phyloP scores from a whole-genome alignment of 2,329 filamentous ascomycete genomes.

The Plenodomus lindquistii region DNA sequence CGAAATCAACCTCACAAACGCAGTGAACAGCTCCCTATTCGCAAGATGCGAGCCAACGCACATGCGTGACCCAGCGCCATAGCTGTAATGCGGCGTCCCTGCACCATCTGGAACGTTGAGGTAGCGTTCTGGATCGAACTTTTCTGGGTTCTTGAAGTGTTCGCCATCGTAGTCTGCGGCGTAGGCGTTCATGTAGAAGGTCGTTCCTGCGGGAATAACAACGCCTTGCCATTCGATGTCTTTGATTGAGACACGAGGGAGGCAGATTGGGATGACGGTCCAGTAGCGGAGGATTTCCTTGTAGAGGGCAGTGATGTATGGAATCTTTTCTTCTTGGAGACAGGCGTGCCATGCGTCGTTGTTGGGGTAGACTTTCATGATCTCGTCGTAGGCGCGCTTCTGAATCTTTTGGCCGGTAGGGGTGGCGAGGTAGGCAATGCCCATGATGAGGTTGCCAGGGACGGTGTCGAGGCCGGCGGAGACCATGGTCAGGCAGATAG shows the following conservation, averaged over 20 bases:
- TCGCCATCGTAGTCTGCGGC: slow-evolving; percentile 72
- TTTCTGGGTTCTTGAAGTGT: slow-evolving; percentile 66
- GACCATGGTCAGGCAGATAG: slow-evolving; percentile 81
- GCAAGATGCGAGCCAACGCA: slow-evolving; percentile 54
- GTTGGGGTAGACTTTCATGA: slow-evolving; percentile 71
- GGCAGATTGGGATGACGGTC: slow-evolving; percentile 77
- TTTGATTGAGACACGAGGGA: slow-evolving; percentile 73
- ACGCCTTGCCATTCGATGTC: slow-evolving; percentile 71
- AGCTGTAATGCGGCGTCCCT: slow-evolving; percentile 55
- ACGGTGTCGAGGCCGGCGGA: slow-evolving; percentile 82
- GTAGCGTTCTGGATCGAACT: slow-evolving; percentile 73
- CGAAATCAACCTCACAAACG: slow-evolving; percentile 53
- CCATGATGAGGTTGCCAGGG: slow-evolving; percentile 78
- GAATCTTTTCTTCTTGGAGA: slow-evolving; percentile 72
- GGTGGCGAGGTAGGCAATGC: slow-evolving; percentile 74
- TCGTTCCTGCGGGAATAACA: slow-evolving; percentile 73
- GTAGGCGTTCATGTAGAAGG: slow-evolving; percentile 79
- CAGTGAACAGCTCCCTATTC: slow-evolving; percentile 49
- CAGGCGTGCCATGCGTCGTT: slow-evolving; percentile 78
- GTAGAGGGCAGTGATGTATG: slow-evolving; percentile 76
- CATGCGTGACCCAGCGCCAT: slow-evolving; percentile 52
- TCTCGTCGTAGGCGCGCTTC: slow-evolving; percentile 68
- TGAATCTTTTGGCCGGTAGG: slow-evolving; percentile 71
- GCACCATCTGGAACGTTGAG: slow-evolving; percentile 53
- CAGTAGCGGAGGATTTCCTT: slow-evolving; percentile 80